Evolutionary conservation across 1,284 basidiomycete genomes (phyloP), one percentile per base, ranked within the genome.

Genomic region (Neolentinus lepideus): DNA sequence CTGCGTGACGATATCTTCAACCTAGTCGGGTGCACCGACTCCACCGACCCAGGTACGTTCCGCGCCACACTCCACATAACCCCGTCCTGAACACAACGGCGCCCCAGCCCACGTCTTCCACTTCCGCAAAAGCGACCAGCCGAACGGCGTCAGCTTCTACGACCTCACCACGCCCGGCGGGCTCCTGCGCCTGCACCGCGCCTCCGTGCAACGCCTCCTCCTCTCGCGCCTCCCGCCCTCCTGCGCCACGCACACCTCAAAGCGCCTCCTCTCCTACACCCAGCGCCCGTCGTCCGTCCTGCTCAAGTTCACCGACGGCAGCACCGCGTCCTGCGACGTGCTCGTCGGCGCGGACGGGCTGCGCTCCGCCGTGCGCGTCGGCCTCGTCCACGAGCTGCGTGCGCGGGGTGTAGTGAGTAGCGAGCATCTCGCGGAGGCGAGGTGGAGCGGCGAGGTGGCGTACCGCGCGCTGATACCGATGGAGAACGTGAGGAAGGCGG

Each of bases 171-270:
- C 67, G 0, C 69, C 70, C 56, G 77, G 75, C 52, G 71, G 71
- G 52, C 53, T 72, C 52, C 67, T 73, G 57, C 66, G 59, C 51
- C 65, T 75, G 57, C 77, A 77, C 60, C 74, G 78, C 29, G 69
- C 73, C 6, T 74, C 76, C 56, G 73, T 79, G 46, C 75, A 78
- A 46, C 57, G 63, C 14, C 64, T 71, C 24, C 60, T 79, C 29
- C 63, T 76, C 19, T 61, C 67, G 9, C 60, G 70, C 45, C 58
- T 77, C 25, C 59, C 69, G 2, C 52, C 66, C 2, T 64, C 62
- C 14, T 71, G 66, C 56, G 65, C 61, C 31, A 66, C 67, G 2
- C 63, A 71, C 55, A 67, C 71, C 2, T 65, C 65, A 12, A 77
- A 76, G 57, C 73, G 71, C 31, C 67, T 80, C 8, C 59, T 67